Base-by-base conservation (phyloP, 148 eudicot genomes). In the Vaccinium vitisidaea region DNA sequence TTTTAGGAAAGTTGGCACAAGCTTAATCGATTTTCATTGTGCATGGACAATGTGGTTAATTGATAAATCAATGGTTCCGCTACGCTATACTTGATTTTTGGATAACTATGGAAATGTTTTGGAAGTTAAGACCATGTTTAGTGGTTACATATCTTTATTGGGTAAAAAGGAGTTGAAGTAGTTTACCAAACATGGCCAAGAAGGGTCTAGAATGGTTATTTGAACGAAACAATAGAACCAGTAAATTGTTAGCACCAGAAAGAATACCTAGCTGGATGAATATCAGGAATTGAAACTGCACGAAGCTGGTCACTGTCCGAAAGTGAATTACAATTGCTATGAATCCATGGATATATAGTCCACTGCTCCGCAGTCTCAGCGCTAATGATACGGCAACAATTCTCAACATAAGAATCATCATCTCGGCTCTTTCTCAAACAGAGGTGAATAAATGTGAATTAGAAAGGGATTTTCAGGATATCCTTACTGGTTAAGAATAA, bases 311-410 rank as follows among this genome's bases (percentile, higher is more conserved):
- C 99, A 80, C 84, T 85, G 84, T 97, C 99, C n/a, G 98, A 91
- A 75, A 93, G 86, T 21, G 93, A 94, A 87, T 97, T 97, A 90
- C 98, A 95, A 86, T 97, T 97, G 91, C 98, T 95, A 86, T 97
- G 99, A 82, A 97, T 93, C 99, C 99, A 97, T 70, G 99, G 99
- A 89, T 95, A 92, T 86, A 97, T 85, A 46, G 93, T 92, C 99
- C 99, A 97, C 88, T 97, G 98, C 83, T 86, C 93, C 27, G 90
- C 93, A 73, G 88, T 74, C 70, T 91, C 90, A 83, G 95, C 73
- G 52, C 99, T 97, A 88, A 55, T 82, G 56, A 79, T 76, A 84
- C 52, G 78, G 67, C 1, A 52, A 70, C 54, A 77, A 76, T n/a
- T 6, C 7, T 36, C 52, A 69, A 77, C 23, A 39, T 65, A 59